Evolutionary conservation across 495 filamentous ascomycete genomes (phyloP).

Genomic region (Jackrogersella minutella): DNA sequence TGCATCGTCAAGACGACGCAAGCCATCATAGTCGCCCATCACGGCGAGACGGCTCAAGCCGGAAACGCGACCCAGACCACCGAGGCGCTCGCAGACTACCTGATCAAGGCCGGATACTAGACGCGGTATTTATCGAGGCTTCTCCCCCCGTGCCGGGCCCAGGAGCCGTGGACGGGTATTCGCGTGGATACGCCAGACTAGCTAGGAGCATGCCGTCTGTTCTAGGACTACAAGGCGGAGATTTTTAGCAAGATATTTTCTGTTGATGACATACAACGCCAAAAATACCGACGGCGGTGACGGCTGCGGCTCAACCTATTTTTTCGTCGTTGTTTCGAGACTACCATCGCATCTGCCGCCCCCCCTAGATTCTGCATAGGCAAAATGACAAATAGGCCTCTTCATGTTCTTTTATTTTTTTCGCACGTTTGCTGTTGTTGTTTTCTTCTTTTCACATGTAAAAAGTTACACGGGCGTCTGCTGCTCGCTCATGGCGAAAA

Average conservation of each 20-base stretch:
- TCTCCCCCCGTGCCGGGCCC: background rate
- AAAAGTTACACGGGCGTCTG: constrained; percentile 22
- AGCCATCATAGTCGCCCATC: constrained; percentile 86
- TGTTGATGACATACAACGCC: constrained; percentile 22
- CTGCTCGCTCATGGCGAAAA: constrained; percentile 13
- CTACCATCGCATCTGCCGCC: constrained; percentile 17
- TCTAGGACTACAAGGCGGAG: constrained; percentile 25
- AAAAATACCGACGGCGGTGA: background rate
- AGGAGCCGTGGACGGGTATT: constrained; percentile 3
- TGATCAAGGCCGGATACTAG: constrained; percentile 75
- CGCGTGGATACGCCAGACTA: constrained; percentile 14
- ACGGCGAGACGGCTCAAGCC: constrained; percentile 72
- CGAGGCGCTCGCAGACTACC: constrained; percentile 77
- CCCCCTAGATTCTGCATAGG: constrained; percentile 49
- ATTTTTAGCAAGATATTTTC: constrained; percentile 32
- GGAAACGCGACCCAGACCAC: constrained; percentile 70
- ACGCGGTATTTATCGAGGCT: constrained; percentile 7
- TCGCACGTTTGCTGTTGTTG: too few relatives aligned
- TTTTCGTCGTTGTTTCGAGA: constrained; percentile 23
- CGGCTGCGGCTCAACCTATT: constrained; percentile 25
- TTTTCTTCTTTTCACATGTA: constrained; percentile 33
- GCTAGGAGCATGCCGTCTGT: constrained; percentile 15
- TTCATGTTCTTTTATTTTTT: constrained; percentile 24
- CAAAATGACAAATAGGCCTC: constrained; percentile 30
- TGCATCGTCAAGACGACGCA: constrained; percentile 81